Percentiles rank a stretch among this genome's conserved stretches.
These are phyloP conservation scores for Rosellinia necatrix DNA, from an alignment of 2,329 filamentous ascomycete species.

Conservation along the genomic window DNA sequence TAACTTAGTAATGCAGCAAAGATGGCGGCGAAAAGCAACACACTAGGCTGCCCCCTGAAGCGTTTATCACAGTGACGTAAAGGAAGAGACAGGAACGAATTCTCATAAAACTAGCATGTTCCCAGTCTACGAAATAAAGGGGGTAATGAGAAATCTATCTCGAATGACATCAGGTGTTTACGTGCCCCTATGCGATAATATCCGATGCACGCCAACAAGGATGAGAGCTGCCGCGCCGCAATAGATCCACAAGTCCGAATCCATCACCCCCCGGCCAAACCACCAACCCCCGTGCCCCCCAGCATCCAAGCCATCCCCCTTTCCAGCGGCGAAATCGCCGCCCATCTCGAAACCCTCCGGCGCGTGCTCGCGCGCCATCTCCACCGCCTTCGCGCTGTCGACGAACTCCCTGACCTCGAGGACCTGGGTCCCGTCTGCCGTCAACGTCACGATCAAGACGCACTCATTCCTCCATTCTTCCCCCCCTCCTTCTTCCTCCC, in stretches of 20 bases:
- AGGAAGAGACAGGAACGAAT: too few relatives aligned
- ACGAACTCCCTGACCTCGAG: conserved; percentile 46
- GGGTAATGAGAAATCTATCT: too few relatives aligned
- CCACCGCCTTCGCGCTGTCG: conserved; percentile 46
- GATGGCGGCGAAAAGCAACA: too few relatives aligned
- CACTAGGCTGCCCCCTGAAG: too few relatives aligned
- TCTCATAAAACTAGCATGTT: too few relatives aligned
- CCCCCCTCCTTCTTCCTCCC: conserved; percentile 10
- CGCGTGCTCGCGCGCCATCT: conserved; percentile 41
- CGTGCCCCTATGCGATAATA: not conserved
- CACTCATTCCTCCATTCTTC: conserved; percentile 42
- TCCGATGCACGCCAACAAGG: not conserved
- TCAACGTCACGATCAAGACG: conserved; percentile 40
- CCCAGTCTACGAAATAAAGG: too few relatives aligned
- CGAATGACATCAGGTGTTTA: not conserved
- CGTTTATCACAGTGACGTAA: too few relatives aligned
- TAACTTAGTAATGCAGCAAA: too few relatives aligned
- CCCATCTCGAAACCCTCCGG: conserved; percentile 37
- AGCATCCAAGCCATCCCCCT: too few relatives aligned
- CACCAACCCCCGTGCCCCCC: too few relatives aligned
- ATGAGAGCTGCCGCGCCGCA: not conserved
- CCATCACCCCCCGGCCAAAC: not conserved
- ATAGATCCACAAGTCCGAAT: conserved; percentile 1
- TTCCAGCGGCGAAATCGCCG: too few relatives aligned
- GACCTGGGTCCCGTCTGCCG: conserved; percentile 36